Conservation (phyloP, 2,329 filamentous ascomycete species). For the Alternaria sp. region DNA sequence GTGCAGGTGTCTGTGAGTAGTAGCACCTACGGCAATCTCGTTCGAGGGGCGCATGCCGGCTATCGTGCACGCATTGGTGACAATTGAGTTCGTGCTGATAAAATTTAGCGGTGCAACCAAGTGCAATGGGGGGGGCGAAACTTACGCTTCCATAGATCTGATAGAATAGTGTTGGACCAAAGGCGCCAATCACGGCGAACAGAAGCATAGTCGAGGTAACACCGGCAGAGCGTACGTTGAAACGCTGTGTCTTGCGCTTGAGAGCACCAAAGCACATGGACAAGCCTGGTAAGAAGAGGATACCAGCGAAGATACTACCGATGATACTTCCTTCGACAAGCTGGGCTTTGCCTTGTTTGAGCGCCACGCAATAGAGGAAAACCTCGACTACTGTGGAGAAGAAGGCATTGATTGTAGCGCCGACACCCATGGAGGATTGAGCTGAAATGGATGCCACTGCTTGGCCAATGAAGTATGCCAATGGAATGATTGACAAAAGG, state of each 20-base stretch:
- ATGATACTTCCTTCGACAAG: conserved; percentile 97
- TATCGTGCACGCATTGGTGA: conserved; percentile 63
- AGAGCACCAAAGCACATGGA: conserved; percentile 99
- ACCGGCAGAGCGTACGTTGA: conserved; percentile 95
- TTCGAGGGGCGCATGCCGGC: conserved; percentile 58
- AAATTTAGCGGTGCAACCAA: conserved; percentile 45
- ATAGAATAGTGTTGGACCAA: conserved; percentile 95
- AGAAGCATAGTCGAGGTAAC: conserved; percentile 98
- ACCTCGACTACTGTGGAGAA: conserved; percentile 98
- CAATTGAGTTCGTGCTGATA: conserved; percentile 87
- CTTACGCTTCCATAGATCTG: conserved; percentile 90
- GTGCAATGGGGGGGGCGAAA: not conserved
- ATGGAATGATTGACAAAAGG: conserved; percentile 89
- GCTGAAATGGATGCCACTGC: conserved; percentile 98
- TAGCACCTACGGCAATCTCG: conserved; percentile 91
- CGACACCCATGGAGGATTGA: conserved; percentile 97
- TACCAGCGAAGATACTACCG: conserved; percentile 96
- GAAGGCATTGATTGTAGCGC: conserved; percentile 96
- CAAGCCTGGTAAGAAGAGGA: conserved; percentile 89
- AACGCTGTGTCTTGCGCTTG: conserved; percentile 96
- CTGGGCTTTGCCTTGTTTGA: conserved; percentile 89
- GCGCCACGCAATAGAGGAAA: conserved; percentile 93
- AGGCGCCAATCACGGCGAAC: conserved; percentile 94
- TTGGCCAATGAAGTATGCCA: conserved; percentile 98
- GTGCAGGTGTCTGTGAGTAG: conserved; percentile 84